phyloP scores from a whole-genome alignment of 306 rosid species.

The Sindora glabra region DNA sequence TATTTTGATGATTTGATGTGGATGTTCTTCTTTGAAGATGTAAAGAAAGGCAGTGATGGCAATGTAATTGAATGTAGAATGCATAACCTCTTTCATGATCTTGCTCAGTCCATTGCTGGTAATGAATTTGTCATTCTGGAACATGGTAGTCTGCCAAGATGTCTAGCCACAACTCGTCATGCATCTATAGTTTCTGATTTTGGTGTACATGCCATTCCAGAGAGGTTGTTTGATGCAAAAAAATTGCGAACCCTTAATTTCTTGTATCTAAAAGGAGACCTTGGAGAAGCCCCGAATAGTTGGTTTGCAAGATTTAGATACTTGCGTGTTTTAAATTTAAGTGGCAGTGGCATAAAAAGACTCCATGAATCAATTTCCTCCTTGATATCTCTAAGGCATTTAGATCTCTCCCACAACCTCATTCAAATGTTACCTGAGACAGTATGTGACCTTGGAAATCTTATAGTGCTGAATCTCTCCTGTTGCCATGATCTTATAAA shows the following conservation, averaged over 20 bases:
- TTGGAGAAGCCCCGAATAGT: not conserved
- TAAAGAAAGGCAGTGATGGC: not conserved
- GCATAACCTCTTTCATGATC: conserved; percentile 23
- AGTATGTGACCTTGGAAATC: conserved; percentile 6
- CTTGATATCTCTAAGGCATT: conserved; percentile 1
- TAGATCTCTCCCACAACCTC: conserved; percentile 9
- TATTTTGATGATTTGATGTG: conserved; percentile 15
- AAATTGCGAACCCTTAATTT: conserved; percentile 13
- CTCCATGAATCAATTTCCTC: conserved; percentile 6
- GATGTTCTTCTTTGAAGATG: conserved; percentile 26
- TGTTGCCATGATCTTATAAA: conserved; percentile 7
- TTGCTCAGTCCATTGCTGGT: conserved; percentile 5
- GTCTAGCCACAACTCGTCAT: conserved; percentile 9
- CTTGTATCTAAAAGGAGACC: not conserved
- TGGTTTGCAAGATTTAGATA: conserved; percentile 9
- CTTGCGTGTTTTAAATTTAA: conserved; percentile 9
- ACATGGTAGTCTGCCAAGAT: not conserved
- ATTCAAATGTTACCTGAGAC: not conserved
- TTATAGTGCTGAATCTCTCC: conserved; percentile 4
- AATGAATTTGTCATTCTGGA: conserved; percentile 15
- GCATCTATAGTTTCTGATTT: conserved; percentile 14
- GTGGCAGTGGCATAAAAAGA: not conserved
- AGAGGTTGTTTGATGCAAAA: conserved; percentile 7
- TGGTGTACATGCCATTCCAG: not conserved
- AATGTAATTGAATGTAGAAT: conserved; percentile 7